Evolutionary conservation across 2,329 filamentous ascomycete species (phyloP), one percentile per base, ranked within the genome.

Genomic region (Phialemonium atrogriseum): DNA sequence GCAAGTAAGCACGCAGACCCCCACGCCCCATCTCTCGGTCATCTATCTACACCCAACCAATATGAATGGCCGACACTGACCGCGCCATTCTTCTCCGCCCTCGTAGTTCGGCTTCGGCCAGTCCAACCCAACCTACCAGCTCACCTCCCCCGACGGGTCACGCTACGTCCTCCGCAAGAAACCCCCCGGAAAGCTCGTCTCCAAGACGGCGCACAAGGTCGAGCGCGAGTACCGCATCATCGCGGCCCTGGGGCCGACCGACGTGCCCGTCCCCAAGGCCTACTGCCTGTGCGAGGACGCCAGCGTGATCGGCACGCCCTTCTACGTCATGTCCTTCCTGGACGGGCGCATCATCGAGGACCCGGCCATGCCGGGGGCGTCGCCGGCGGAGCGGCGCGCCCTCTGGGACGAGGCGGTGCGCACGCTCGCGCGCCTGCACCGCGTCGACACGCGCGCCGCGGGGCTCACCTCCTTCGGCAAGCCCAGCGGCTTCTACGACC

Each of bases 291-390:
- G 91, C 60, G 82, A 93, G 56, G 88, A 96, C 59, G 64, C 68
- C 24, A 62, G 59, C 35, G 68, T 96, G 22, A 68, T 96, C 41
- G 91, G 88, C 34, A 96, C 88, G 7, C 75, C 87, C 5, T 98
- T 96, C 58, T 96, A 98, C 62, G 80, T 96, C 51, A 96, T 98
- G 91, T 80, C 86, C 55, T 96, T 91, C 55, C 69, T 96, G 39
- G 83, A 94, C 51, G 91, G 91, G 13, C 80, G 91, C 49, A 94
- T 95, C 60, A 85, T 96, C 51, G 84, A 89, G 50, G 86, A 96
- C 58, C 81, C 87, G 25, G 66, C 80, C 19, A 79, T 96, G 52
- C 88, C 86, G 3, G 80, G 66, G 10, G 74, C 86, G 10, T 69
- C 68, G 16, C 58, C 81, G 0, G 66, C 67, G 24, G 80, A 94